A percentile compares a stretch with the other conserved stretches of the same genome.
Evolutionary conservation across 208 protist genomes (phyloP).

Genomic region (Lotmaria passim): DNA sequence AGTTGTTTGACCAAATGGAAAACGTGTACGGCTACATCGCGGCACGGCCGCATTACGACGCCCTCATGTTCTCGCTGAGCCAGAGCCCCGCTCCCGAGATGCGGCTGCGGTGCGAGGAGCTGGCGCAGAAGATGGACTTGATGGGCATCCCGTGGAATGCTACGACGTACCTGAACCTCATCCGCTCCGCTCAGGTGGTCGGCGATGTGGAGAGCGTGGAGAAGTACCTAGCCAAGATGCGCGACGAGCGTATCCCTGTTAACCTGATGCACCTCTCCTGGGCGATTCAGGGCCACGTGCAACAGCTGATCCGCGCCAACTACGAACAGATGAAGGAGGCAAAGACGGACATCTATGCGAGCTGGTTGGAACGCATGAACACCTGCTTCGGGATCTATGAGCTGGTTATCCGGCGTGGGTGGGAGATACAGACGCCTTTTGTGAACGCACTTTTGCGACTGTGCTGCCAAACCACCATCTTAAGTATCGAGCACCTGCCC

Average conservation of each 20-base stretch:
- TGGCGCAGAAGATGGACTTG: conserved; percentile 90
- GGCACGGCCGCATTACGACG: conserved; percentile 83
- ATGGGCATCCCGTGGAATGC: conserved; percentile 90
- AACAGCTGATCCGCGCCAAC: conserved; percentile 71
- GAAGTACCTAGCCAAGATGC: conserved; percentile 79
- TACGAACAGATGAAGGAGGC: conserved; percentile 78
- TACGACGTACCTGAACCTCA: conserved; percentile 85
- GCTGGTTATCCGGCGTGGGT: conserved; percentile 76
- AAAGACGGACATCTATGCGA: conserved; percentile 42
- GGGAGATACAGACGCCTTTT: conserved; percentile 78
- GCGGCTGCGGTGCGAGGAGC: conserved; percentile 83
- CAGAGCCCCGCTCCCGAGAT: conserved; percentile 80
- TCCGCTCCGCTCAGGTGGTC: conserved; percentile 79
- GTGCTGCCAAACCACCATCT: conserved; percentile 82
- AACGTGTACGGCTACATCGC: conserved; percentile 90
- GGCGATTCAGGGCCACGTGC: conserved; percentile 82
- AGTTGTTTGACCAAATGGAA: conserved; percentile 93
- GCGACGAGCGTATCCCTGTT: conserved; percentile 72
- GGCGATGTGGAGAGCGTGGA: conserved; percentile 84
- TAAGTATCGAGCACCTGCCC: conserved; percentile 77
- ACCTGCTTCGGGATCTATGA: conserved; percentile 89
- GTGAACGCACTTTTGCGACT: conserved; percentile 86
- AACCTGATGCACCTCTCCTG: conserved; percentile 78
- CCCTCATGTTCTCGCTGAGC: conserved; percentile 84
- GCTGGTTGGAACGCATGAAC: conserved; percentile 74